These are phyloP conservation scores for Cucurbita ficifolia DNA, from an alignment of 306 rosid genomes.

Conservation along the genomic window DNA sequence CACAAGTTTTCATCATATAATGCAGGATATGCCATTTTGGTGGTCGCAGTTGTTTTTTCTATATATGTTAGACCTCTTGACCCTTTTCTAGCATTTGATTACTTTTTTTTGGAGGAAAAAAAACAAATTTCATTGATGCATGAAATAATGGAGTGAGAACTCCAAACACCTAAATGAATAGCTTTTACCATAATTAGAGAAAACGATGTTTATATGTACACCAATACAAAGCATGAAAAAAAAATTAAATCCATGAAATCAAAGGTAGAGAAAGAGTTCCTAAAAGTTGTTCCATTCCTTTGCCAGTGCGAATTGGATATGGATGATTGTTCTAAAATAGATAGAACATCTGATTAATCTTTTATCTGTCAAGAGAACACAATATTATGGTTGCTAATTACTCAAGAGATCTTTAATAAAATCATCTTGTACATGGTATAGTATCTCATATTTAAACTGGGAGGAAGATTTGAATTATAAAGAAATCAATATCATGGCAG, in stretches of 20 bases:
- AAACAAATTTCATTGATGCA: no score
- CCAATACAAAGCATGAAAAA: no score
- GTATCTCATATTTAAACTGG: neutral
- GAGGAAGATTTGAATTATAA: neutral
- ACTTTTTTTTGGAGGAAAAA: neutral
- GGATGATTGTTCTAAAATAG: no score
- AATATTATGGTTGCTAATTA: neutral
- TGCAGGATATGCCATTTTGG: conserved; percentile 64
- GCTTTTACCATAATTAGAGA: no score
- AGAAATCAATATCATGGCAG: neutral
- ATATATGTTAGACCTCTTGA: conserved; percentile 38
- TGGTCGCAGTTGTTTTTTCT: conserved; percentile 53
- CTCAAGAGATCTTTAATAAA: neutral
- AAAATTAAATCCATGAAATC: no score
- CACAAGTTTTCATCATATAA: conserved; percentile 52
- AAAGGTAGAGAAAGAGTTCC: no score
- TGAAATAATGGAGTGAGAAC: no score
- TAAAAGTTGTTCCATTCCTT: no score
- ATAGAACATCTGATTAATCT: neutral
- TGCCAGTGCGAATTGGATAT: no score
- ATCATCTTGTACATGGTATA: neutral
- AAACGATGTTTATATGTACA: no score
- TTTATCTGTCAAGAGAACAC: neutral
- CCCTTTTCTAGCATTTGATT: neutral
- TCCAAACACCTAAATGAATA: no score